A percentile compares a stretch with the other conserved stretches of the same genome.
Evolutionary conservation across 371 early-diverging fungal species (phyloP).

Genomic region (Rhizopus stolonifer): DNA sequence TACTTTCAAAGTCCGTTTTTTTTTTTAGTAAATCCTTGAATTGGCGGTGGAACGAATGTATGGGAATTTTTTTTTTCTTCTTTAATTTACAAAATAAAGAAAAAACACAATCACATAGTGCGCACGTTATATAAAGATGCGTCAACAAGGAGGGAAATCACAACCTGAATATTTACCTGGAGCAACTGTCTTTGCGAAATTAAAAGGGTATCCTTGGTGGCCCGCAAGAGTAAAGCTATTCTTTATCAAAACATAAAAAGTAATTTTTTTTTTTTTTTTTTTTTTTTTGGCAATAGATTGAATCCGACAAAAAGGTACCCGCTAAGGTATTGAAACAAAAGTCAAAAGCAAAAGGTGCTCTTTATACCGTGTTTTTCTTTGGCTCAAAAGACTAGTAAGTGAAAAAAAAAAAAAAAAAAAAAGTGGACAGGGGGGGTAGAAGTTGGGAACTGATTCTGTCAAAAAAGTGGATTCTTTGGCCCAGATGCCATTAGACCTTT

Average conservation of each 20-base stretch:
- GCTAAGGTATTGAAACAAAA: constrained; percentile 51
- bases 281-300: constrained; percentile 33
- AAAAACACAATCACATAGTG: background rate
- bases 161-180: constrained; percentile 46
- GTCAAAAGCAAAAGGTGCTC: constrained; percentile 44
- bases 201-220: constrained; percentile 76
- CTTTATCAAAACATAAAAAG: background rate
- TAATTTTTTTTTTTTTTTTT: constrained; percentile 4
- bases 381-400: constrained; percentile 70
- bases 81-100: too few relatives aligned
- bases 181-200: constrained; percentile 62
- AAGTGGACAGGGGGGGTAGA: background rate
- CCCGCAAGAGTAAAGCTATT: constrained; percentile 58
- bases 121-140: constrained; percentile 8
- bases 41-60: too few relatives aligned
- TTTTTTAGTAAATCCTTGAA: too few relatives aligned
- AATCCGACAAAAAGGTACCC: constrained; percentile 50
- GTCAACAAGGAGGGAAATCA: constrained; percentile 19
- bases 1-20: too few relatives aligned
- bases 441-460: background rate
- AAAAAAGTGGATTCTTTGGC: constrained; percentile 51
- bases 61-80: too few relatives aligned
- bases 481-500: constrained; percentile 50
- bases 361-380: constrained; percentile 61
- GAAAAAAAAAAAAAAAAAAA: background rate